phyloP scores from a whole-genome alignment of 73 alveolate species.

The Tetrahymena malaccensis region DNA sequence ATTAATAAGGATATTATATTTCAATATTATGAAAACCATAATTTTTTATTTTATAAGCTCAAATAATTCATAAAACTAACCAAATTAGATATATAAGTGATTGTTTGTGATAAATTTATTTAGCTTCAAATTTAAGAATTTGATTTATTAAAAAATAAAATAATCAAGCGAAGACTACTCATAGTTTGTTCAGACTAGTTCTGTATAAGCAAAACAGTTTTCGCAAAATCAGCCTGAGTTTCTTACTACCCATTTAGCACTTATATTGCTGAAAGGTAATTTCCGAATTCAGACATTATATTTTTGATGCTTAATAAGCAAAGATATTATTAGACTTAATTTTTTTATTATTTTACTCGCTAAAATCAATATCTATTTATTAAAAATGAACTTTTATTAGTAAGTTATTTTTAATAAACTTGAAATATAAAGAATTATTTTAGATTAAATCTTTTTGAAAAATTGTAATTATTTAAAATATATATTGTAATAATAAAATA shows the following conservation, averaged over 20 bases:
- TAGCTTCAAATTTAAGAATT: background rate
- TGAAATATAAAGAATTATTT: too few species aligned
- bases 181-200: background rate
- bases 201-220: background rate
- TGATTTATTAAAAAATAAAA: too few species aligned
- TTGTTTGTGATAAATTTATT: background rate
- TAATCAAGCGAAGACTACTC: background rate
- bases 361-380: too few species aligned
- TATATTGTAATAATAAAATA: too few species aligned
- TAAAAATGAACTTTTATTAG: too few species aligned
- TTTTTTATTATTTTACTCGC: too few species aligned
- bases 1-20: background rate
- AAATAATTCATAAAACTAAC: background rate
- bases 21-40: background rate
- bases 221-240: background rate
- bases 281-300: background rate
- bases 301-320: background rate
- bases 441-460: too few species aligned
- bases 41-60: background rate
- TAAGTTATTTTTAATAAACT: too few species aligned
- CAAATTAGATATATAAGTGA: background rate
- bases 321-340: too few species aligned
- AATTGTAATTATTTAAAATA: too few species aligned
- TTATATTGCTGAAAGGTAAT: background rate
- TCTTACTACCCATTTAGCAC: constrained; percentile 1